Evolutionary conservation across 2,329 filamentous ascomycete genomes (phyloP), one percentile per base, ranked within the genome.

Genomic region (Fusarium subtropicale): DNA sequence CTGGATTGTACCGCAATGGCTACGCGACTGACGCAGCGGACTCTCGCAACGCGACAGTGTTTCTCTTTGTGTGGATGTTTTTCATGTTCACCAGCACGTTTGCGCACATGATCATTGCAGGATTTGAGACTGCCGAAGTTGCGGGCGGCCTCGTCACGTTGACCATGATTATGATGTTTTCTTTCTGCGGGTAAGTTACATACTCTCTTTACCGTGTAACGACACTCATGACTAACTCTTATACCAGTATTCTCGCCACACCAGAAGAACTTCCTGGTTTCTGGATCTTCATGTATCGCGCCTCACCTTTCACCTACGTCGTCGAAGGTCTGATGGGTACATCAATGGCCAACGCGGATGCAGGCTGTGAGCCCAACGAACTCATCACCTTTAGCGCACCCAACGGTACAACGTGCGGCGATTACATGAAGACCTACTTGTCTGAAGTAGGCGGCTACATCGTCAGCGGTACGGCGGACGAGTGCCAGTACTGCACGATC

Each of bases 211-310:
- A 7, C 5, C 4, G 4, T 7, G 4, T 2, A 18, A 7, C 10
- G 7, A 2, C n/a, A 8, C 3, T 8, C 4, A 11, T 18, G 6
- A 5, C 53, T 58, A 7, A 68, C 60, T 30, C 18, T 26, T 10
- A 64, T 36, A 68, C 77, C 55, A 83, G 87, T 80, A 88, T 93
- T 34, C 82, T 93, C 51, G 88, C 88, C 8, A 79, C 82, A 3
- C 90, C 90, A 1, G 76, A 78, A 1, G 79, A 82, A 3, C 84
- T 94, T n/a, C 91, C 92, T 0, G 82, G 86, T 4, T 93, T 93
- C 82, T 94, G 92, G 92, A 87, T 89, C 70, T 92, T 91, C 82
- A 90, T 92, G 87, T 92, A 93, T 76, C 86, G 90, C 38, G 80
- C 91, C 52, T 91, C 88, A 1, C 91, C 92, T 0, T 89, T 94